Percentiles rank a stretch among this genome's conserved stretches.
Evolutionary conservation across 2,329 filamentous ascomycete genomes (phyloP).

Genomic region (Phaeophleospora eucalypticola): DNA sequence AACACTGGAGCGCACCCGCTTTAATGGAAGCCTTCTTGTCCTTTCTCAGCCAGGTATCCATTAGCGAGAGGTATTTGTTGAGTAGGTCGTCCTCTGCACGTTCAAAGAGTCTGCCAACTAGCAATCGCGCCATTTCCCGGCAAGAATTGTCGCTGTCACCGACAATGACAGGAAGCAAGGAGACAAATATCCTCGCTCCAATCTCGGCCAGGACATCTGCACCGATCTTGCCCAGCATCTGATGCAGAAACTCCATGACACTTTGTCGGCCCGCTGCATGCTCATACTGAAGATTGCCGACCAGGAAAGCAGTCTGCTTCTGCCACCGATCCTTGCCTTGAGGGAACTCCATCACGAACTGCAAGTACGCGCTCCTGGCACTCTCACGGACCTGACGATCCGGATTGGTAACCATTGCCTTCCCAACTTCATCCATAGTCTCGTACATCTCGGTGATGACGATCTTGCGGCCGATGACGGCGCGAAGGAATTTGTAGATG

Average conservation of each 20-base stretch:
- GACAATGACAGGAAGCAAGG: conserved; percentile 75
- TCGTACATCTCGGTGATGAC: conserved; percentile 88
- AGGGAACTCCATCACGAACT: conserved; percentile 91
- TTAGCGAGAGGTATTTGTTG: conserved; percentile 64
- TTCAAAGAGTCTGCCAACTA: conserved; percentile 77
- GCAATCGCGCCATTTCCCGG: conserved; percentile 70
- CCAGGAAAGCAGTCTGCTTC: conserved; percentile 83
- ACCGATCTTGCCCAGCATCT: conserved; percentile 79
- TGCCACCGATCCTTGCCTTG: conserved; percentile 84
- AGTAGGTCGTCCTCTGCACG: conserved; percentile 69
- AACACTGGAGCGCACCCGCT: conserved; percentile 73
- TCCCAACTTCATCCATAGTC: conserved; percentile 79
- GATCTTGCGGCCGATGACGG: conserved; percentile 78
- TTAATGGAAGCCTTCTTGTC: conserved; percentile 67
- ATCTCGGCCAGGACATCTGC: conserved; percentile 80
- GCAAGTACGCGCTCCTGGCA: conserved; percentile 83
- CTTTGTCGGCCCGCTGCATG: conserved; percentile 84
- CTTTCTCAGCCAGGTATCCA: conserved; percentile 71
- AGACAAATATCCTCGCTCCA: conserved; percentile 75
- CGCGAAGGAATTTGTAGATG: conserved; percentile 89
- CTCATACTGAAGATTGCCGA: conserved; percentile 87
- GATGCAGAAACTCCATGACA: conserved; percentile 85
- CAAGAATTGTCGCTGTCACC: conserved; percentile 89
- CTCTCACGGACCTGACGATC: conserved; percentile 83
- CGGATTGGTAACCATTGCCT: conserved; percentile 94